Conservation (phyloP, 2,329 filamentous ascomycete genomes). For the Triangularia verruculosa region DNA sequence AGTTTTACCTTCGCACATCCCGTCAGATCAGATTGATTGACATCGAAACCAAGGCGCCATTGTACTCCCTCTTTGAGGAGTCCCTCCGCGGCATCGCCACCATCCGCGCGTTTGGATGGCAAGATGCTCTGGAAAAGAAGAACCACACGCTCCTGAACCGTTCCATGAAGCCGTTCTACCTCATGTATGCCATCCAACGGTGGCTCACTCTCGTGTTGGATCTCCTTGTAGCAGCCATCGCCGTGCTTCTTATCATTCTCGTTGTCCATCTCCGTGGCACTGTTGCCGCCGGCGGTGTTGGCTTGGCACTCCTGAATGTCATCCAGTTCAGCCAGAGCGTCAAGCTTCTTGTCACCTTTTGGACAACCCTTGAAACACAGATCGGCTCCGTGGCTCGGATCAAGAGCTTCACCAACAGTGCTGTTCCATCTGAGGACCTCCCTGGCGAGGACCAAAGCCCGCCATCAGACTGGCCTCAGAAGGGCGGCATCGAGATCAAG, state of each 20-base stretch:
- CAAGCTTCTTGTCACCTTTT: constrained; percentile 31
- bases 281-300: constrained; percentile 32
- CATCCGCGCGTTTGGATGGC: constrained; percentile 55
- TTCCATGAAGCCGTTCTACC: constrained; percentile 56
- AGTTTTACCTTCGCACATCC: constrained; percentile 50
- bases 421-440: constrained; percentile 29
- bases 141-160: constrained; percentile 49
- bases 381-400: constrained; percentile 35
- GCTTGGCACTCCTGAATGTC: constrained; percentile 34
- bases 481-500: constrained; percentile 34
- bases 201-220: constrained; percentile 47
- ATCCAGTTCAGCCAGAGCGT: constrained; percentile 28
- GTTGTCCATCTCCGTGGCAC: constrained; percentile 34
- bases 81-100: constrained; percentile 47
- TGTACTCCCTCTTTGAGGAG: constrained; percentile 49
- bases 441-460: constrained; percentile 24
- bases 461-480: constrained; percentile 33
- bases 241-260: constrained; percentile 36
- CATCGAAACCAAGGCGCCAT: constrained; percentile 49
- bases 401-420: constrained; percentile 30
- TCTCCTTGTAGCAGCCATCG: constrained; percentile 37
- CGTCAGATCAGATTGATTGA: constrained; percentile 51
- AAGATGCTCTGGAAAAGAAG: constrained; percentile 39
- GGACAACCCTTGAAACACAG: constrained; percentile 30
- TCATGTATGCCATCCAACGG: constrained; percentile 54